Percentiles rank a stretch among this genome's conserved stretches.
These are phyloP conservation scores for Triticum aestivum DNA, from an alignment of 176 grass and related monocot species.

Conservation along the genomic window IWGSC_CS_RefSeq_v2.1 NC_057797.1:84432830-84433329, in stretches of 20 bases:
- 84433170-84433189: conserved; percentile 89
- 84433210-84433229: conserved; percentile 84
- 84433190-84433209: conserved; percentile 72
- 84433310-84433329: not conserved
- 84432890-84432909: not conserved
- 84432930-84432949: not conserved
- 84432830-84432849: not conserved
- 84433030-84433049: conserved; percentile 84
- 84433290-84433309: not conserved
- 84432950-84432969: not conserved
- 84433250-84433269: not conserved
- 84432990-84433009: conserved; percentile 86
- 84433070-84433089: conserved; percentile 85
- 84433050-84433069: conserved; percentile 84
- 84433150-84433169: conserved; percentile 66
- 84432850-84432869: not conserved
- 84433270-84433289: not conserved
- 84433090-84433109: conserved; percentile 89
- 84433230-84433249: conserved; percentile 37
- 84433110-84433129: conserved; percentile 94
- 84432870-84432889: not conserved
- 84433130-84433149: conserved; percentile 93
- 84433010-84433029: conserved; percentile 62
- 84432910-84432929: not conserved
- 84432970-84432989: not conserved